Percentiles rank a stretch among this genome's conserved stretches.
Conservation (phyloP, 805 yeast genomes). For the Kazachstania viticola region DNA sequence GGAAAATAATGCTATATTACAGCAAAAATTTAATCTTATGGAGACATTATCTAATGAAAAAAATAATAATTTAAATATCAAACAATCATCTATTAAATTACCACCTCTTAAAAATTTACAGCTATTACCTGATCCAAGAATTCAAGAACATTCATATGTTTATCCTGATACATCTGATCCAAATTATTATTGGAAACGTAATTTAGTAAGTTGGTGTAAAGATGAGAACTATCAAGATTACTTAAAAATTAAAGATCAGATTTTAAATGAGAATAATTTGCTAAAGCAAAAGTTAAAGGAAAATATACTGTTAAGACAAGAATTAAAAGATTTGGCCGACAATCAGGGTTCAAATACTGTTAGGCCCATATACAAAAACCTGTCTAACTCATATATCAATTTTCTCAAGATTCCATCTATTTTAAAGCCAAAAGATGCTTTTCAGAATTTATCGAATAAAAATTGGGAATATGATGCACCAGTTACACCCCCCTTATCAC, state of each 20-base stretch:
- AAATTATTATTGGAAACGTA: conserved; percentile 25
- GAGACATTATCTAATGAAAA: neutral
- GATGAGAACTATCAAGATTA: conserved; percentile 23
- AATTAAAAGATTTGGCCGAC: too few relatives aligned
- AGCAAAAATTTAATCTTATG: neutral
- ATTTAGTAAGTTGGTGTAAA: conserved; percentile 25
- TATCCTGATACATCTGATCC: conserved; percentile 27
- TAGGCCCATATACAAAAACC: neutral
- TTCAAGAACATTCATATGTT: conserved; percentile 21
- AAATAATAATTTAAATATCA: neutral
- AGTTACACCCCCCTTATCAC: conserved; percentile 25
- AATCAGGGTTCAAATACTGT: too few relatives aligned
- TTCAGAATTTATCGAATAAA: conserved; percentile 13
- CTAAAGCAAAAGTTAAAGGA: neutral
- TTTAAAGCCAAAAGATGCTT: conserved; percentile 21
- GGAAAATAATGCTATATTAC: too few relatives aligned
- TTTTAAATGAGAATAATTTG: too few relatives aligned
- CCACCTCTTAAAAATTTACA: conserved; percentile 26
- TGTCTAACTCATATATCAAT: neutral
- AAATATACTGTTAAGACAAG: too few relatives aligned
- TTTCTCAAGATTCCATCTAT: conserved; percentile 15
- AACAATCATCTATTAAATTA: conserved; percentile 3
- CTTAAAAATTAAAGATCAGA: conserved; percentile 14
- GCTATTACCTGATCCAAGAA: conserved; percentile 20
- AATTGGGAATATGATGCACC: conserved; percentile 6